These are phyloP conservation scores for Pichia thaimueangensis DNA, from an alignment of 805 yeast species.

Conservation along the genomic window DNA sequence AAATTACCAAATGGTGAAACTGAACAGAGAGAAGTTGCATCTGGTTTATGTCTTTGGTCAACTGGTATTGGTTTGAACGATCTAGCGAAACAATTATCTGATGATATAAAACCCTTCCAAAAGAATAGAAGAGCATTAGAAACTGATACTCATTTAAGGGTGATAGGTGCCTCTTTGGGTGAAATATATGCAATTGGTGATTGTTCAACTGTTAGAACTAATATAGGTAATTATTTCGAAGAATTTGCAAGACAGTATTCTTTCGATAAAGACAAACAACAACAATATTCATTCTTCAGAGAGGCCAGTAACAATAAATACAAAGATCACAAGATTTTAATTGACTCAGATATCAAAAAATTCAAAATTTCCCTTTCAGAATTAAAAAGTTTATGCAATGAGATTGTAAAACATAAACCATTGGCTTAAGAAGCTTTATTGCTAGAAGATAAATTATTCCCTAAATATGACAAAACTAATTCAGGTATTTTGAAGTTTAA, in stretches of 20 bases:
- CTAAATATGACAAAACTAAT: conserved; percentile 42
- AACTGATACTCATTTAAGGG: conserved; percentile 67
- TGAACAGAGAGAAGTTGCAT: conserved; percentile 46
- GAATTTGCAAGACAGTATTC: conserved; percentile 96
- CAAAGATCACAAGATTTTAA: conserved; percentile 35
- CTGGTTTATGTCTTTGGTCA: conserved; percentile 68
- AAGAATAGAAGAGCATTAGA: conserved; percentile 65
- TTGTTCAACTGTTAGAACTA: conserved; percentile 58
- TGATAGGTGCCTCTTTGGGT: conserved; percentile 60
- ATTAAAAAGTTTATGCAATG: conserved; percentile 40
- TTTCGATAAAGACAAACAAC: conserved; percentile 52
- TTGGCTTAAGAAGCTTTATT: conserved; percentile 51
- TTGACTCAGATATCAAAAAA: conserved; percentile 47
- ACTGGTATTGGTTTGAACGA: conserved; percentile 69
- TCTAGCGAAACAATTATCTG: conserved; percentile 49
- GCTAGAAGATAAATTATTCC: conserved; percentile 43
- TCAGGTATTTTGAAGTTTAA: conserved; percentile 47
- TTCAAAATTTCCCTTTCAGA: conserved; percentile 42
- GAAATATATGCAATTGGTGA: conserved; percentile 69
- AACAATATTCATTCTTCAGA: no score
- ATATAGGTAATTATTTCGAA: conserved; percentile 73
- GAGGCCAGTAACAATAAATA: no score
- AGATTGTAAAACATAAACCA: conserved; percentile 48
- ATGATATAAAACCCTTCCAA: conserved; percentile 42
- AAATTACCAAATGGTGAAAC: conserved; percentile 35